These are phyloP conservation scores for Colletotrichum coccodes DNA, from an alignment of 2,329 filamentous ascomycete species.

Conservation along the genomic window DNA sequence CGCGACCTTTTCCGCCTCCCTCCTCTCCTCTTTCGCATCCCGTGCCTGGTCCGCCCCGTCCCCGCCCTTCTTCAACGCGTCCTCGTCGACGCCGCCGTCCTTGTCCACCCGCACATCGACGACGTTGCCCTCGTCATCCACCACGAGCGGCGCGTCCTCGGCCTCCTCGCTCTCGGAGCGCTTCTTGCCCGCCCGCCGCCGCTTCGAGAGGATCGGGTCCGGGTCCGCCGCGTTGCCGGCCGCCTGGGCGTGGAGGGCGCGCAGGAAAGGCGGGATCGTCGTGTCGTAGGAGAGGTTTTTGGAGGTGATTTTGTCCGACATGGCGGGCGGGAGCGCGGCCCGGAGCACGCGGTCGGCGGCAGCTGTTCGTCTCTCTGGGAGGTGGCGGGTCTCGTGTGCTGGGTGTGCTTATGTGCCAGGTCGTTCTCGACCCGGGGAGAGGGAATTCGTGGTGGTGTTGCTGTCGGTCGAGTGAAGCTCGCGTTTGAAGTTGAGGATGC, in stretches of 20 bases:
- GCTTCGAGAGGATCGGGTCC: slow-evolving; percentile 61
- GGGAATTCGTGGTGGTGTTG: neutral
- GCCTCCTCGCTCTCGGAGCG: slow-evolving; percentile 74
- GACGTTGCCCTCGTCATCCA: slow-evolving; percentile 78
- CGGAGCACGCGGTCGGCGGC: neutral
- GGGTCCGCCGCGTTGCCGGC: slow-evolving; percentile 58
- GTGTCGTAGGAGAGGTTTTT: slow-evolving; percentile 76
- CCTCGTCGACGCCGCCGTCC: slow-evolving; percentile 53
- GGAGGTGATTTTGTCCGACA: slow-evolving; percentile 71
- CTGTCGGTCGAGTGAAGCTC: neutral
- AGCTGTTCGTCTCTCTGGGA: neutral
- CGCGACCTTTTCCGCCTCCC: slow-evolving; percentile 48
- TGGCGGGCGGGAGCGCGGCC: slow-evolving; percentile 40
- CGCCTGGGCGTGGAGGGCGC: slow-evolving; percentile 63
- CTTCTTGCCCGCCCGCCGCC: slow-evolving; percentile 61
- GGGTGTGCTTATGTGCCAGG: neutral
- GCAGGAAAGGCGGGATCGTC: slow-evolving; percentile 70
- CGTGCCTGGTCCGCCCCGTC: slow-evolving; percentile 36
- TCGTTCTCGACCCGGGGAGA: neutral
- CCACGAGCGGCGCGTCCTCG: slow-evolving; percentile 80
- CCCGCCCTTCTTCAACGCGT: slow-evolving; percentile 39
- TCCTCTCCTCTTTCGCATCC: slow-evolving; percentile 35
- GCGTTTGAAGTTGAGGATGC: neutral
- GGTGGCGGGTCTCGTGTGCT: neutral
- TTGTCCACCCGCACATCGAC: slow-evolving; percentile 58